Conservation (phyloP, 495 filamentous ascomycete species). For the Choiromyces venosus region DNA sequence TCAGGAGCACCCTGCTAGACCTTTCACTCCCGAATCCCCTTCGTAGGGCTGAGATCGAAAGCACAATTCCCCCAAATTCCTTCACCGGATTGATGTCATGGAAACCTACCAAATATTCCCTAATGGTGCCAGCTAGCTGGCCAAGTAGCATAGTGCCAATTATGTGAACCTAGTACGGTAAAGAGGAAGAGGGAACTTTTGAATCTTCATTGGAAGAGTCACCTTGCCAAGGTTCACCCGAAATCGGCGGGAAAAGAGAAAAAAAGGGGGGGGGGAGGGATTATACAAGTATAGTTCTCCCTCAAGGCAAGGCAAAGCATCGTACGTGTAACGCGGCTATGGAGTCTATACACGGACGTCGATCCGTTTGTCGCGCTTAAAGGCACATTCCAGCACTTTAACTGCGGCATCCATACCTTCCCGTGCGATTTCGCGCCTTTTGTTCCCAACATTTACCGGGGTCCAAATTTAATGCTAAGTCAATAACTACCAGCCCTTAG, state of each 20-base stretch:
- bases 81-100: neutral
- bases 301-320: neutral
- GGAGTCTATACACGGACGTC: neutral
- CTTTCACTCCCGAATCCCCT: neutral
- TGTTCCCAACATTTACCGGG: neutral
- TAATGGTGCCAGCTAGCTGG: too few species aligned
- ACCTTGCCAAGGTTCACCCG: neutral
- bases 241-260: neutral
- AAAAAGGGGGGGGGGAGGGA: neutral
- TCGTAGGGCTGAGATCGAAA: neutral
- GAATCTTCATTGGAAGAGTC: neutral
- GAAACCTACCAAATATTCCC: neutral
- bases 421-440: neutral
- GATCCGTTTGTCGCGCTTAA: neutral
- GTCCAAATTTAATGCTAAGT: neutral
- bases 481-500: neutral
- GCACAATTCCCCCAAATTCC: too few species aligned
- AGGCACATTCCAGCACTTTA: neutral
- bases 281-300: neutral
- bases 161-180: neutral
- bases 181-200: neutral
- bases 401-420: neutral
- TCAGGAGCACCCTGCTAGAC: neutral
- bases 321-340: neutral
- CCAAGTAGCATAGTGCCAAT: neutral